phyloP scores from a whole-genome alignment of 441 rosid species.

The Populus trichocarpa region DNA sequence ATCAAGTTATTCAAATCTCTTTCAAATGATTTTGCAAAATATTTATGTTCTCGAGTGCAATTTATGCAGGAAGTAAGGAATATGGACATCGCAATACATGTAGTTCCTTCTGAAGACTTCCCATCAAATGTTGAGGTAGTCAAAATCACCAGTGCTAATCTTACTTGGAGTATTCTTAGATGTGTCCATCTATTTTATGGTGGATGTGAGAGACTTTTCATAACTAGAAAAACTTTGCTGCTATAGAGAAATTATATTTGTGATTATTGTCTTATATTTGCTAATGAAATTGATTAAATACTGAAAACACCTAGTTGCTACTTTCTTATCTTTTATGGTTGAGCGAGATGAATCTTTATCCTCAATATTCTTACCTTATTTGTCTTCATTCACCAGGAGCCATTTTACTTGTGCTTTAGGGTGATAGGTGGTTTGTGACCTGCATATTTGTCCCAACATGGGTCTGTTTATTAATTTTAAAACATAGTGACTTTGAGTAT shows the following conservation, averaged over 20 bases:
- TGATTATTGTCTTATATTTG: not conserved
- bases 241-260: not conserved
- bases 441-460: not conserved
- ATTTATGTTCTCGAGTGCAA: not conserved
- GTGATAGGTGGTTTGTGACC: not conserved
- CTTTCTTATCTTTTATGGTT: not conserved
- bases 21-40: not conserved
- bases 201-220: not conserved
- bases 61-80: slow-evolving; percentile 27
- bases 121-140: slow-evolving; percentile 49
- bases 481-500: not conserved
- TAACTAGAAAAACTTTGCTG: not conserved
- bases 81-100: slow-evolving; percentile 18
- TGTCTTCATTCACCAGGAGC: not conserved
- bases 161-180: not conserved
- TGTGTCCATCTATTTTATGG: not conserved
- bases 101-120: slow-evolving; percentile 2
- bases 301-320: not conserved
- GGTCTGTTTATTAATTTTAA: not conserved
- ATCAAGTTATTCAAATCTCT: not conserved
- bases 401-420: not conserved
- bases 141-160: slow-evolving; percentile 11
- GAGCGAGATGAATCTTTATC: not conserved
- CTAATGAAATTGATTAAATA: not conserved
- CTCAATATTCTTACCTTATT: not conserved